Evolutionary conservation across 176 grass and related monocot genomes (phyloP).

Genomic region (Calamus simplicifolius): DNA sequence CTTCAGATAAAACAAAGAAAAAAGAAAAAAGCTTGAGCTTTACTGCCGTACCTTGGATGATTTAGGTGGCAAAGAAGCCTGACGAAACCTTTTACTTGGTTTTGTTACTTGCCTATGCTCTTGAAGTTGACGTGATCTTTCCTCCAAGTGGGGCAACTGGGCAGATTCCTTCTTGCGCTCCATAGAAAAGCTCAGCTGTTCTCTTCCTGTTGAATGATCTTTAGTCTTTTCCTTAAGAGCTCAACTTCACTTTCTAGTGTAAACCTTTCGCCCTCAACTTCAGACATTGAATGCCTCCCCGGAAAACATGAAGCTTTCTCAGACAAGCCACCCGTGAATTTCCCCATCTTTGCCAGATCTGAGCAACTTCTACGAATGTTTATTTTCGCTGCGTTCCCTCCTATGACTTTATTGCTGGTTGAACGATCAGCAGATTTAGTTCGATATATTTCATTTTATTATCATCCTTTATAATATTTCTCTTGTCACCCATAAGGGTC

Average conservation of each 20-base stretch:
- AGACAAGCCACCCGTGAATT: slow-evolving; percentile 32
- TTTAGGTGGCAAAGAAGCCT: slow-evolving; percentile 13
- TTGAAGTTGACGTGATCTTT: slow-evolving; percentile 71
- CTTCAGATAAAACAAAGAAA: too few relatives aligned
- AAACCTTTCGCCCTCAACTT: slow-evolving; percentile 23
- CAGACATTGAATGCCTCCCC: slow-evolving; percentile 29
- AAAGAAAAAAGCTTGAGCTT: too few relatives aligned
- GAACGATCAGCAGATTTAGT: not conserved
- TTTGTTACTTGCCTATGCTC: slow-evolving; percentile 58
- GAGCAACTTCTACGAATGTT: not conserved
- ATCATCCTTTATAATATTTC: slow-evolving; percentile 11
- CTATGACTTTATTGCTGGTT: not conserved
- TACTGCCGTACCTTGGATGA: slow-evolving; percentile 4
- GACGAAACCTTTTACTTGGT: slow-evolving; percentile 25
- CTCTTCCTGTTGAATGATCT: slow-evolving; percentile 60
- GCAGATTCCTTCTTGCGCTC: slow-evolving; percentile 36
- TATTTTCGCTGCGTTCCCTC: too few relatives aligned
- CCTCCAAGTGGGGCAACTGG: slow-evolving; percentile 60
- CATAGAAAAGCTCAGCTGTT: slow-evolving; percentile 47
- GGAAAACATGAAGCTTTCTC: slow-evolving; percentile 22
- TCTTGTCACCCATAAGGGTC: slow-evolving; percentile 11
- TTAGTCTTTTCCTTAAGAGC: slow-evolving; percentile 54
- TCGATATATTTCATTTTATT: slow-evolving; percentile 6
- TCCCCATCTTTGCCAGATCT: slow-evolving; percentile 8
- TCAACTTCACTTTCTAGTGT: slow-evolving; percentile 59